Evolutionary conservation across 1,139 yeast genomes (phyloP), one percentile per base, ranked within the genome.

Genomic region (Debaryomyces robertsiae): DNA sequence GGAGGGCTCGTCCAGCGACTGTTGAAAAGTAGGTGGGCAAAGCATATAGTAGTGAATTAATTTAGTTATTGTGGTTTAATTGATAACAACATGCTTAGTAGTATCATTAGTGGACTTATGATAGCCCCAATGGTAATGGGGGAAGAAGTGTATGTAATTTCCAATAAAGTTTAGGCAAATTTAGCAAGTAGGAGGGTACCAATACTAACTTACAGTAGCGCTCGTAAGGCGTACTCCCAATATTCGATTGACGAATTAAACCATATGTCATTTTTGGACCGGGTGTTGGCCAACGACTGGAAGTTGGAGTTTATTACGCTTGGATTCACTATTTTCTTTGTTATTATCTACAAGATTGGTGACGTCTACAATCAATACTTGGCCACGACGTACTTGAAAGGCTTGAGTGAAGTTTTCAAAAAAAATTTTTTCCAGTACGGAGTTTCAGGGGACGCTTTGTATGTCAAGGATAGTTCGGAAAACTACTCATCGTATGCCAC

Each of bases 401-500:
- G 56, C 50, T 74, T 53, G 58, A 69, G 54, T 60, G 76, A 27
- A 40, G 67, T 60, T 64, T 72, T 93, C 51, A 67, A 71, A 32
- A 73, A 76, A 38, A 84, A 90, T 60, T 93, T 93, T 58, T 80
- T 73, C 55, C 94, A 85, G 60, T 93, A 83, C 46, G 98, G 98
- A 43, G 82, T 82, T 35, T 61, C 70, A n/a, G 49, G 67, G 36
- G 68, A 70, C 34, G 63, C 67, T 38, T 66, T 79, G 50, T 75
- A 73, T 54, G 69, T 82, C 48, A 77, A 81, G 58, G 96, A 89
- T 60, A 80, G 84, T 40, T 72, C 85, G 34, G 85, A 87, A 56
- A 74, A 79, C 45, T 90, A 66, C 62, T 71, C 93, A 13, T 73
- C 89, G 36, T 93, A 88, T 61, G 96, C 97, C 33, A 77, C 95